phyloP scores from a whole-genome alignment of 495 filamentous ascomycete genomes.

The Aspergillus campestris region DNA sequence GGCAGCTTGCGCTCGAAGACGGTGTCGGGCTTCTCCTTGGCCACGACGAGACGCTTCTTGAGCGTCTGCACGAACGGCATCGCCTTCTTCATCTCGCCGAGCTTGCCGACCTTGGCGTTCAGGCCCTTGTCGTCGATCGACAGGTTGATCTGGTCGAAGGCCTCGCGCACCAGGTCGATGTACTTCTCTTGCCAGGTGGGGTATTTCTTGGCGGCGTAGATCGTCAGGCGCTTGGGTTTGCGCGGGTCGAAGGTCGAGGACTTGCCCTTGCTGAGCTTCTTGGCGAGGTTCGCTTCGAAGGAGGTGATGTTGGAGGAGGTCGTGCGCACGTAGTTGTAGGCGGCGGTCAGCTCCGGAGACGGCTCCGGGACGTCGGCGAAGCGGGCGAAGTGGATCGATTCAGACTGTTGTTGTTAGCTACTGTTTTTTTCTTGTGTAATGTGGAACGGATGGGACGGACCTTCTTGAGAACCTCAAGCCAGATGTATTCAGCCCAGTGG shows the following conservation, averaged over 20 bases:
- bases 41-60: constrained; percentile 65
- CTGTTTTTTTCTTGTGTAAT: neutral
- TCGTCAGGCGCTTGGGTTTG: constrained; percentile 82
- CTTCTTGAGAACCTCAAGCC: constrained; percentile 79
- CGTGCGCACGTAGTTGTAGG: constrained; percentile 67
- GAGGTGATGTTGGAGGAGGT: constrained; percentile 75
- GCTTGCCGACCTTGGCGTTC: constrained; percentile 62
- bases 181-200: constrained; percentile 89
- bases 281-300: constrained; percentile 76
- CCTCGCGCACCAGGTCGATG: constrained; percentile 67
- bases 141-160: constrained; percentile 48
- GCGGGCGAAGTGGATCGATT: constrained; percentile 67
- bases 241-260: constrained; percentile 71
- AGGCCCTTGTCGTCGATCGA: constrained; percentile 70
- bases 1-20: constrained; percentile 76
- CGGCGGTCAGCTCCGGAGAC: constrained; percentile 57
- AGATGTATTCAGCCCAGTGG: constrained; percentile 93
- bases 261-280: constrained; percentile 82
- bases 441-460: constrained; percentile 14
- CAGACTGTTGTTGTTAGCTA: constrained; percentile 27
- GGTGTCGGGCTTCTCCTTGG: constrained; percentile 42
- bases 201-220: constrained; percentile 69
- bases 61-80: constrained; percentile 93
- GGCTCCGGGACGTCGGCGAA: constrained; percentile 66
- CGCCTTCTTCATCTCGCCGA: constrained; percentile 89